Conservation (phyloP, 2,329 filamentous ascomycete species). For the Triangularia setosa region DNA sequence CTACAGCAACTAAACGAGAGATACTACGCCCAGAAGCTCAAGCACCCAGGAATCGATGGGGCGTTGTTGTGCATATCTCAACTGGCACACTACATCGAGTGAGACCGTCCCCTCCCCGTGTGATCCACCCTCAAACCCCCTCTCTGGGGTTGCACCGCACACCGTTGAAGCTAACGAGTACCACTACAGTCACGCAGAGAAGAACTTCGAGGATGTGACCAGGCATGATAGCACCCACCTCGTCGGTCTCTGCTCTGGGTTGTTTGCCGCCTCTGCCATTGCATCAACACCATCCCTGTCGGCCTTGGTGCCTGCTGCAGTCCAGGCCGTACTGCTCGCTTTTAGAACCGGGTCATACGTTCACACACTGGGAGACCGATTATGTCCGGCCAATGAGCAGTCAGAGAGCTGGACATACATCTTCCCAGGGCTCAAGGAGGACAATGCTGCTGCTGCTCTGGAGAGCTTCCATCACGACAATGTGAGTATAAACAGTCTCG, state of each 20-base stretch:
- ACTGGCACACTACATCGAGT: constrained; percentile 67
- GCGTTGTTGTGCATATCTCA: constrained; percentile 62
- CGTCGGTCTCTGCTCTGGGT: constrained; percentile 64
- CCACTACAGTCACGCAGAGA: constrained; percentile 44
- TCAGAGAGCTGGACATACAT: constrained; percentile 65
- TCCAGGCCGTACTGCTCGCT: constrained; percentile 61
- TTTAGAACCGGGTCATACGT: constrained; percentile 62
- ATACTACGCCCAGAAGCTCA: constrained; percentile 55
- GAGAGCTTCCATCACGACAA: constrained; percentile 55
- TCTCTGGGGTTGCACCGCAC: constrained; percentile 1
- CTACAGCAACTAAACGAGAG: constrained; percentile 62
- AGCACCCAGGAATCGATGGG: constrained; percentile 61
- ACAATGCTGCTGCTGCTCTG: constrained; percentile 48
- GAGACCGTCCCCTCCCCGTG: constrained; percentile 30
- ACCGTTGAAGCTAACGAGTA: constrained; percentile 11
- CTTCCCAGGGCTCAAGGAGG: constrained; percentile 52
- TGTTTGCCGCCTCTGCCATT: constrained; percentile 66
- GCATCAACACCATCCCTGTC: constrained; percentile 60
- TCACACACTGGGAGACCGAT: constrained; percentile 44
- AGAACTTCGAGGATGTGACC: constrained; percentile 52
- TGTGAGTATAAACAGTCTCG: constrained; percentile 33
- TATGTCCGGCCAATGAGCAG: constrained; percentile 37
- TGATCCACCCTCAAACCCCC: background rate
- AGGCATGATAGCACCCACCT: constrained; percentile 49
- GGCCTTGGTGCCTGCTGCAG: constrained; percentile 57